Evolutionary conservation across 495 filamentous ascomycete species (phyloP).

Genomic region (Hypoxylon fragiforme): DNA sequence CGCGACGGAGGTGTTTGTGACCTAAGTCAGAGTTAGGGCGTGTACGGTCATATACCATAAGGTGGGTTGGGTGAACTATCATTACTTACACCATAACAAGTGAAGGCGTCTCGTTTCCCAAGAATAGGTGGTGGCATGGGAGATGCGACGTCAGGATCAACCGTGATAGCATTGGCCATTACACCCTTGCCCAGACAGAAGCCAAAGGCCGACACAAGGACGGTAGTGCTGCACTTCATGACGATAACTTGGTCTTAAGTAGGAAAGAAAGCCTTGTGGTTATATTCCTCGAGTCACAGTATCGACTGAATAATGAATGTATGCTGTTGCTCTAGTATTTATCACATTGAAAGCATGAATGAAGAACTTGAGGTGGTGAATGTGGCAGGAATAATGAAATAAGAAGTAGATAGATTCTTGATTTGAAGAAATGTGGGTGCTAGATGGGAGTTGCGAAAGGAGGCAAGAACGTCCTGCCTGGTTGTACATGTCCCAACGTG

Average conservation of each 20-base stretch:
- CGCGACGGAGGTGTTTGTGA: constrained; percentile 25
- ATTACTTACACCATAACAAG: constrained; percentile 36
- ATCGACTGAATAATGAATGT: no score
- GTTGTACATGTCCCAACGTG: no score
- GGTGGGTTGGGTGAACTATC: background rate
- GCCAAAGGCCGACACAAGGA: constrained; percentile 9
- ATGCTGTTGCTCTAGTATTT: no score
- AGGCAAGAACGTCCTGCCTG: no score
- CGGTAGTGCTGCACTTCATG: constrained; percentile 16
- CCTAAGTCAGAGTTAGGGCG: no score
- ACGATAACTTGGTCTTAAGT: background rate
- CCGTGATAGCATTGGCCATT: background rate
- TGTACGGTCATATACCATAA: constrained; percentile 11
- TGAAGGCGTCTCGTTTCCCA: constrained; percentile 36
- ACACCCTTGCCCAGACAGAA: background rate
- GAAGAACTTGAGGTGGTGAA: no score
- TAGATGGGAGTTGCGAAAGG: no score
- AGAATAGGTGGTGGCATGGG: constrained; percentile 1
- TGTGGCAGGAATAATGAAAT: no score
- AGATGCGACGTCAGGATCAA: background rate
- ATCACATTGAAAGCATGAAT: no score
- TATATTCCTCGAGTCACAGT: no score
- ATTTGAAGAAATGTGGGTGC: no score
- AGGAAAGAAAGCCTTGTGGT: background rate
- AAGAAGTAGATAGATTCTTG: no score